Conservation (phyloP, 805 yeast species). For the Cyberlindnera misumaiensis region DNA sequence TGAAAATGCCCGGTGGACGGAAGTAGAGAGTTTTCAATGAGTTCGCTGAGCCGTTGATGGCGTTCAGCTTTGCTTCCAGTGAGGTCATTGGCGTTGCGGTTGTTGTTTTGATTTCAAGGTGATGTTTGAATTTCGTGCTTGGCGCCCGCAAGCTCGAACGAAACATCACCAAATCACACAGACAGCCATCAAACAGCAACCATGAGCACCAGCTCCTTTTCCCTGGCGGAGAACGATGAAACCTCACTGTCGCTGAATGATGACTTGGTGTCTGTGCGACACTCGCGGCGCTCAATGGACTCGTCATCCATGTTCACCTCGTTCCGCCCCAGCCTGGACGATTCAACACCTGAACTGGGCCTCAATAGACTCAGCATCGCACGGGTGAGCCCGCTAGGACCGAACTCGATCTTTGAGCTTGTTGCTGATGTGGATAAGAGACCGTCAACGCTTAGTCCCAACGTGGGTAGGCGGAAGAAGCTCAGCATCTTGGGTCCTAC, state of each 20-base stretch:
- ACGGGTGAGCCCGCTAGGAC: conserved; percentile 51
- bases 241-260: conserved; percentile 26
- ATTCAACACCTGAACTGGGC: conserved; percentile 31
- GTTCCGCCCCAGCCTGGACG: conserved; percentile 29
- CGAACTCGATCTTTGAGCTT: conserved; percentile 72
- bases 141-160: no score
- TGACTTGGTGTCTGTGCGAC: conserved; percentile 22
- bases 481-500: conserved; percentile 62
- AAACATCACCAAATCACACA: no score
- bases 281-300: conserved; percentile 26
- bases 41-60: conserved; percentile 12
- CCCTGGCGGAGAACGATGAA: conserved; percentile 6
- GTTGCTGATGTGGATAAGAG: conserved; percentile 53
- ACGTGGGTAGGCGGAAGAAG: conserved; percentile 31
- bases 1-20: conserved; percentile 53
- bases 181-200: conserved; percentile 1
- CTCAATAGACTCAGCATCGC: conserved; percentile 32
- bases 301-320: conserved; percentile 23
- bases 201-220: conserved; percentile 2
- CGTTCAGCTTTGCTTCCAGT: conserved; percentile 5
- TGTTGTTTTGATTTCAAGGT: neutral
- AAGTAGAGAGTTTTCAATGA: conserved; percentile 34
- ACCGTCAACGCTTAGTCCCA: conserved; percentile 19
- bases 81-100: conserved; percentile 9
- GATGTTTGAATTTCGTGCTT: neutral